Base-by-base conservation (phyloP, 164 flowering plant species). In the Vitis riparia region DNA sequence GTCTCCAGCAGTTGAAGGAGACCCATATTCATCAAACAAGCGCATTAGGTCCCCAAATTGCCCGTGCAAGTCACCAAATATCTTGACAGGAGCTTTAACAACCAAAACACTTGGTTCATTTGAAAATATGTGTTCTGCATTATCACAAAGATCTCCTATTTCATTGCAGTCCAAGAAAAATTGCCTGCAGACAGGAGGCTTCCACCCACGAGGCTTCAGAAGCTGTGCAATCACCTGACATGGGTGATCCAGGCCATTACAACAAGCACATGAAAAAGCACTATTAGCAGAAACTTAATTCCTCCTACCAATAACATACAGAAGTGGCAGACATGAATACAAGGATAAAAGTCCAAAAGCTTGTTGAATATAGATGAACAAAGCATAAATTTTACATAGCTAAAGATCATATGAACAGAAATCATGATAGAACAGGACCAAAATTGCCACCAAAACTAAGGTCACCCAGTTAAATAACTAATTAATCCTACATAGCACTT, bases 21-120 rank as follows among this genome's bases (percentile, higher is more conserved):
- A 78, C 59, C 99, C 99, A 87, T 96, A 96, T 76, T 96, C 99
- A 77, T 96, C 98, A 83, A 96, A 96, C 55, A 96, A 91, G 62
- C 99, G 91, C 99, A 96, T 96, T 27, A 96, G 94, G 82, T 96
- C 99, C 16, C 99, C 99, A 88, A 96, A 96, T 72, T 96, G 99
- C 66, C 99, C 99, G 76, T 96, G 99, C 59, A 96, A 84, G 86
- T 96, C 99, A 77, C 99, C 99, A 87, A 96, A 96, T 61, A 96
- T 96, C 75, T 96, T 96, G 23, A 93, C 88, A 53, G 99, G 99
- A 75, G 99, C 99, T 74, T 78, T 92, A 65, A 96, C 85, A 74
- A 91, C 94, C 56, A 96, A 79, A 29, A 96, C 99, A 74, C 85
- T 93, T 27, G 98, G 98, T 77, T 96, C 99, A 74, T 83, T 80